Percentiles rank a stretch among this genome's conserved stretches.
Conservation (phyloP, 1,139 yeast genomes). For the Candida tropicalis region DNA sequence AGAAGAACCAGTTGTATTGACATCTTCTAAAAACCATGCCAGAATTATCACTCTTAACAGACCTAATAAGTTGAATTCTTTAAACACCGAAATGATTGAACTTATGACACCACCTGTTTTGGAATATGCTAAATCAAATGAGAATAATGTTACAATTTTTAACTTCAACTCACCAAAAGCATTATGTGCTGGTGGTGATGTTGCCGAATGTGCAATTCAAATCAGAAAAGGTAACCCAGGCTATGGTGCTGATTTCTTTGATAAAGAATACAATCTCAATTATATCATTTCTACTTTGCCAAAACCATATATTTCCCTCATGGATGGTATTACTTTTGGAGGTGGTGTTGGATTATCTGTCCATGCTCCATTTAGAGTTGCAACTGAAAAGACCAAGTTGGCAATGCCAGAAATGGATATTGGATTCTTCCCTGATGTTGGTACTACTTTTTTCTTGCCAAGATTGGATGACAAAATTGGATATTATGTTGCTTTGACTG, state of each 20-base stretch:
- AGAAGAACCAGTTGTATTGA: constrained; percentile 60
- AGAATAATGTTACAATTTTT: constrained; percentile 66
- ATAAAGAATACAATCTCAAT: constrained; percentile 79
- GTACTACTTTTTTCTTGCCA: constrained; percentile 87
- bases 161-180: constrained; percentile 68
- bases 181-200: constrained; percentile 94
- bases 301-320: constrained; percentile 81
- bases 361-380: constrained; percentile 93
- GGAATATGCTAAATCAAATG: constrained; percentile 73
- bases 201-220: constrained; percentile 67
- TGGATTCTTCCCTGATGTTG: constrained; percentile 97
- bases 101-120: constrained; percentile 73
- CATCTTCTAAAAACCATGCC: constrained; percentile 64
- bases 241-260: constrained; percentile 69
- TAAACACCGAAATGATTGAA: constrained; percentile 76
- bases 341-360: constrained; percentile 95
- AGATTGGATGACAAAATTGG: constrained; percentile 83
- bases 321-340: constrained; percentile 97
- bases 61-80: constrained; percentile 81
- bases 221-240: constrained; percentile 51
- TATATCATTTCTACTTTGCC: constrained; percentile 76
- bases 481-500: constrained; percentile 83
- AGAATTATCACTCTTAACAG: constrained; percentile 79
- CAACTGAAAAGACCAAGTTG: constrained; percentile 84
- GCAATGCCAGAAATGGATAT: constrained; percentile 99